A percentile compares a stretch with the other conserved stretches of the same genome.
Conservation (phyloP, 192 early-diverging fungal species). For the Rhizophagus clarus region DNA sequence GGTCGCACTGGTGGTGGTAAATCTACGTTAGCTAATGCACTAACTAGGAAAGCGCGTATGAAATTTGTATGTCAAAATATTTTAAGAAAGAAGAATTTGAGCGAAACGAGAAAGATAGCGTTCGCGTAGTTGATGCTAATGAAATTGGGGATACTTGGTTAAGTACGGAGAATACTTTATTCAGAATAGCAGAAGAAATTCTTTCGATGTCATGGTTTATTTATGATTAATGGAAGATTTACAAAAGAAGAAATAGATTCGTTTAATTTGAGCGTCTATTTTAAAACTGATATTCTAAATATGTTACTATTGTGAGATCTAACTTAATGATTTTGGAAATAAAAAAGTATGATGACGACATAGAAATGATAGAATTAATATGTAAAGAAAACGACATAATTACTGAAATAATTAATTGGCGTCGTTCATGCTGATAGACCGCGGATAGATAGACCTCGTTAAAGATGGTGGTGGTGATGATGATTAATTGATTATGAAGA, state of each 20-base stretch:
- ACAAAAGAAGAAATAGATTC: background rate
- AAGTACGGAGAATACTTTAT: background rate
- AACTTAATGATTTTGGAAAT: background rate
- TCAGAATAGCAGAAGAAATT: background rate
- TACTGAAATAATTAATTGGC: background rate
- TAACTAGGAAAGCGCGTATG: no score
- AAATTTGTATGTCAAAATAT: no score
- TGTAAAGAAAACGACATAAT: background rate
- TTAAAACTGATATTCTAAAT: background rate
- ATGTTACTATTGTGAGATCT: slow-evolving; percentile 15
- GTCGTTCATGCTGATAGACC: slow-evolving; percentile 16
- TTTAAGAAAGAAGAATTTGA: background rate
- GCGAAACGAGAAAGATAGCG: background rate
- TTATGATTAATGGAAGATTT: background rate
- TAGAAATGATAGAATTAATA: background rate
- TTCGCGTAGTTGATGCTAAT: background rate
- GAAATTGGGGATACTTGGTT: background rate
- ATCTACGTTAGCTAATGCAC: no score
- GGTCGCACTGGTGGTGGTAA: background rate
- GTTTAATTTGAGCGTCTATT: background rate
- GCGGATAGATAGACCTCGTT: no score
- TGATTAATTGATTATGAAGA: no score
- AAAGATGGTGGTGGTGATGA: no score
- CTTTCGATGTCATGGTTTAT: background rate
- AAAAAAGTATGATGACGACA: background rate